Conservation (phyloP, 257 asterid genomes). For the Solanum gracilifrons region DNA sequence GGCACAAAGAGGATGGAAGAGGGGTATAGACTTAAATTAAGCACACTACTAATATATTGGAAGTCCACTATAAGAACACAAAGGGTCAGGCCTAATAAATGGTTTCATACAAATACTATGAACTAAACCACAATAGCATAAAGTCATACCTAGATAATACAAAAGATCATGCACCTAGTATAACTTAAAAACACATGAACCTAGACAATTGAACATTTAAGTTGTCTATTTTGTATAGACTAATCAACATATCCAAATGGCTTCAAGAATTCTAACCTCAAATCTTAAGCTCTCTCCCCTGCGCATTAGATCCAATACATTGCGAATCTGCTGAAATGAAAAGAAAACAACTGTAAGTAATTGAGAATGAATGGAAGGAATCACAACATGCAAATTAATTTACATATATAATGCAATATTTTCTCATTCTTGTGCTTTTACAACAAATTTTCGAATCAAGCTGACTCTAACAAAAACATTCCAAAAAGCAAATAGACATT, state of each 20-base stretch:
- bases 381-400: background rate
- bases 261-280: slow-evolving; percentile 51
- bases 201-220: background rate
- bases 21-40: background rate
- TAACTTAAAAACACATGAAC: background rate
- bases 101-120: background rate
- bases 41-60: background rate
- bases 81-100: background rate
- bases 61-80: background rate
- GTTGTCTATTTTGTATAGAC: background rate
- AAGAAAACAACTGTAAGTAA: background rate
- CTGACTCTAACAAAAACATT: background rate
- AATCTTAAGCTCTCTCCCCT: slow-evolving; percentile 79
- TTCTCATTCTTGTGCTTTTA: background rate
- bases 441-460: background rate
- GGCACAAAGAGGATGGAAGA: background rate
- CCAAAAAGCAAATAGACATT: background rate
- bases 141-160: background rate
- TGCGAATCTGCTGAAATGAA: slow-evolving; percentile 64
- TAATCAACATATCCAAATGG: background rate
- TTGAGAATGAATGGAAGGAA: background rate
- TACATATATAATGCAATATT: background rate
- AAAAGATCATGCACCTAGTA: background rate
- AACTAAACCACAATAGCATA: background rate
- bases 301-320: slow-evolving; percentile 86